These are phyloP conservation scores for Trichothecium sympodiale DNA, from an alignment of 2,329 filamentous ascomycete species.

Conservation along the genomic window DNA sequence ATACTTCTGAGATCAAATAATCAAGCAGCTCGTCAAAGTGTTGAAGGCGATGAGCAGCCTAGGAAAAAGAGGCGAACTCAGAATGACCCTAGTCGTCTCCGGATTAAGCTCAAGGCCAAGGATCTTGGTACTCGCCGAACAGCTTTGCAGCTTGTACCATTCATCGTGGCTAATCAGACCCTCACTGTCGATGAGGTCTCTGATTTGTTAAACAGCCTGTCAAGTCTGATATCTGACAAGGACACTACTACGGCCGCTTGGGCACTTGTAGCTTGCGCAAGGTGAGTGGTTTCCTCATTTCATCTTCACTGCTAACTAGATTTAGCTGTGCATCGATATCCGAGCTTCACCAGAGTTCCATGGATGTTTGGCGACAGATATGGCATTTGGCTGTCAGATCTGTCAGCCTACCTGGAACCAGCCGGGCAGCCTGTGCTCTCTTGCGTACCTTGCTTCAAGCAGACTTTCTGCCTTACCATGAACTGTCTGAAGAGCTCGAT, in stretches of 20 bases:
- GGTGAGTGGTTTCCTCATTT: conserved; percentile 50
- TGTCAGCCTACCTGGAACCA: conserved; percentile 58
- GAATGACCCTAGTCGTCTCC: conserved; percentile 32
- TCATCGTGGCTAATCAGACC: conserved; percentile 36
- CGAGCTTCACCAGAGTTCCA: conserved; percentile 21
- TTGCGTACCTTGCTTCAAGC: conserved; percentile 57
- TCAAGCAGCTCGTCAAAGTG: conserved; percentile 7
- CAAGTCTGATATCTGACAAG: conserved; percentile 56
- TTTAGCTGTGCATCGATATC: conserved; percentile 3
- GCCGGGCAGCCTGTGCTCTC: conserved; percentile 66
- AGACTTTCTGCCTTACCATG: conserved; percentile 55
- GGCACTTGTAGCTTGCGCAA: conserved; percentile 73
- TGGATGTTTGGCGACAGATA: conserved; percentile 52
- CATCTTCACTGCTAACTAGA: conserved; percentile 11
- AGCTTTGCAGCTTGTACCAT: conserved; percentile 46
- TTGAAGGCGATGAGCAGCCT: conserved; percentile 30
- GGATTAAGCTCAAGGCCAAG: conserved; percentile 33
- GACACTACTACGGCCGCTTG: conserved; percentile 58
- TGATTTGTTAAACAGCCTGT: conserved; percentile 46
- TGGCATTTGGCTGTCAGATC: conserved; percentile 68
- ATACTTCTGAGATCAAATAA: conserved; percentile 23
- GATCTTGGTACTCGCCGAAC: conserved; percentile 34
- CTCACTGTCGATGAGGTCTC: conserved; percentile 39
- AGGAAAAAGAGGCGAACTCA: conserved; percentile 40
- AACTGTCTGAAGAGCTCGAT: conserved; percentile 58